phyloP scores from a whole-genome alignment of 2,329 filamentous ascomycete genomes.

The Fusarium nygamai region DNA sequence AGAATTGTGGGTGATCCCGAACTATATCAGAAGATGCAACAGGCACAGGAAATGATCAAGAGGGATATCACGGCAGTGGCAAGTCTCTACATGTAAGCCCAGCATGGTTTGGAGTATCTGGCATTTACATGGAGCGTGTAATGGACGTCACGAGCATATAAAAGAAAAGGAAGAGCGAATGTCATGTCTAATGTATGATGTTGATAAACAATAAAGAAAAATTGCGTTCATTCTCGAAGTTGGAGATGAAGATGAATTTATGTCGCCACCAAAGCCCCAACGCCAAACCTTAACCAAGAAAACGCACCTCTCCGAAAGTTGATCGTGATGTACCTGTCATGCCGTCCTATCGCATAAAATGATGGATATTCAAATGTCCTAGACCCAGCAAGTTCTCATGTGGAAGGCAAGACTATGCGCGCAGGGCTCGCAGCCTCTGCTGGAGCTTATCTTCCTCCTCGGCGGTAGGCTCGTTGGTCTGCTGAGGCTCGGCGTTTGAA shows the following conservation, averaged over 20 bases:
- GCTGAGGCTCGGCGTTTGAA: constrained; percentile 67
- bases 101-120: neutral
- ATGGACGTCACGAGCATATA: neutral
- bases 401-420: constrained; percentile 53
- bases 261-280: constrained; percentile 36
- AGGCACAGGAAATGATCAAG: constrained; percentile 97
- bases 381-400: neutral
- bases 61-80: constrained; percentile 92
- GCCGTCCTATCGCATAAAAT: neutral
- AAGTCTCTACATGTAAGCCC: constrained; percentile 83
- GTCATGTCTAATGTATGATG: constrained; percentile 19
- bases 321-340: neutral
- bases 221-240: constrained; percentile 9
- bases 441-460: constrained; percentile 82
- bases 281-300: constrained; percentile 38
- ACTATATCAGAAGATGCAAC: constrained; percentile 95
- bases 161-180: neutral
- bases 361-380: neutral
- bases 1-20: constrained; percentile 94
- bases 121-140: neutral
- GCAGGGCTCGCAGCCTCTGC: constrained; percentile 65
- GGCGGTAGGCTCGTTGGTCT: constrained; percentile 73
- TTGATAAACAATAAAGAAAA: constrained; percentile 14
- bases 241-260: constrained; percentile 22
- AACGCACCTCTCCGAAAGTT: constrained; percentile 1